phyloP scores from a whole-genome alignment of 2,329 filamentous ascomycete species.

The Xenoacremonium recifei region DNA sequence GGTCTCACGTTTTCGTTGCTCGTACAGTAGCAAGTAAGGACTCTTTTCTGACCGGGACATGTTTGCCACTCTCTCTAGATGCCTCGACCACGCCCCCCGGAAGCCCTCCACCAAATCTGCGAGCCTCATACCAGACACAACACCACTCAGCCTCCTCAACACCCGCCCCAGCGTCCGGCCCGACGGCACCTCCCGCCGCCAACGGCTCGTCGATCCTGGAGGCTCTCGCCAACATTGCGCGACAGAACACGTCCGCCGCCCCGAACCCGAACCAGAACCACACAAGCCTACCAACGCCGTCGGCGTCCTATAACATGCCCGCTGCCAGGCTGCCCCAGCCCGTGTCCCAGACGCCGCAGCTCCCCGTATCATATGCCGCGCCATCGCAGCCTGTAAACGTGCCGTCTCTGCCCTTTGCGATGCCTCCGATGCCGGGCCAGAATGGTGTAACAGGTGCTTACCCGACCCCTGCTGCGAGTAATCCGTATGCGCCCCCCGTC shows the following conservation, averaged over 20 bases:
- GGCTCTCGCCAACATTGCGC: slow-evolving; percentile 76
- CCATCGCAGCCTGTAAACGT: slow-evolving; percentile 60
- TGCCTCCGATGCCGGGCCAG: slow-evolving; percentile 35
- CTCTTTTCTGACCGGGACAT: slow-evolving; percentile 38
- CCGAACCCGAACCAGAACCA: slow-evolving; percentile 40
- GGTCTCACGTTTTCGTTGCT: slow-evolving; percentile 35
- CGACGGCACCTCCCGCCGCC: slow-evolving; percentile 39
- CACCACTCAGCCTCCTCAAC: too few species aligned
- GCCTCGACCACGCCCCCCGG: slow-evolving; percentile 70
- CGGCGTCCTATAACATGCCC: slow-evolving; percentile 42
- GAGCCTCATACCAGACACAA: slow-evolving; percentile 37
- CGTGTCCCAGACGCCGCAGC: slow-evolving; percentile 29
- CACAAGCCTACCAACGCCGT: slow-evolving; percentile 37
- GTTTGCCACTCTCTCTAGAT: slow-evolving; percentile 55
- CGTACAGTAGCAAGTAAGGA: slow-evolving; percentile 2
- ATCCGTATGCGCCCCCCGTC: slow-evolving; percentile 27
- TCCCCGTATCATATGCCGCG: slow-evolving; percentile 37
- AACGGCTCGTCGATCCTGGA: slow-evolving; percentile 66
- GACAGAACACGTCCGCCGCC: slow-evolving; percentile 61
- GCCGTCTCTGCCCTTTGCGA: slow-evolving; percentile 43
- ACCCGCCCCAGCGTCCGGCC: slow-evolving; percentile 37
- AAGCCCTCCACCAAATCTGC: slow-evolving; percentile 51
- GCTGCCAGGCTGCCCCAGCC: slow-evolving; percentile 31
- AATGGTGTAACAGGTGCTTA: slow-evolving; percentile 30
- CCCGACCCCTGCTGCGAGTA: too few species aligned